These are phyloP conservation scores for Morella rubra DNA, from an alignment of 306 rosid species.

Conservation along the genomic window DNA sequence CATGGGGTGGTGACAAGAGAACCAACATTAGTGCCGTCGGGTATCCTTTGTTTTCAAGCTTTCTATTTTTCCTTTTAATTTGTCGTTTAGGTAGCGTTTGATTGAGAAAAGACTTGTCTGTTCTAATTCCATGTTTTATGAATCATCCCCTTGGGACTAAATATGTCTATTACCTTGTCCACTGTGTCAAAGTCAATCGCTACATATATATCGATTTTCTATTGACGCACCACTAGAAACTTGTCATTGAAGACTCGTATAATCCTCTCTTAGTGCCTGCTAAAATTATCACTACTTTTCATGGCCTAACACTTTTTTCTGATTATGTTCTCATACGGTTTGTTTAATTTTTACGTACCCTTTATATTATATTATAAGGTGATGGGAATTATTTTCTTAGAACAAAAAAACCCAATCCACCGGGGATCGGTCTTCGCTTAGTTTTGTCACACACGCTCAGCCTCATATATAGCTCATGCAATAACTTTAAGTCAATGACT, in stretches of 20 bases:
- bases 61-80: conserved; percentile 9
- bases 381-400: conserved; percentile 4
- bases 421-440: no score
- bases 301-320: conserved; percentile 2
- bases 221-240: conserved; percentile 18
- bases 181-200: conserved; percentile 48
- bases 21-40: conserved; percentile 33
- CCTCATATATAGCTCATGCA: no score
- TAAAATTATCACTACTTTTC: conserved; percentile 11
- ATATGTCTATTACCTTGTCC: conserved; percentile 13
- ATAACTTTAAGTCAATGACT: no score
- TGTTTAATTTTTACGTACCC: no score
- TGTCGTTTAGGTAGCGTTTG: conserved; percentile 29
- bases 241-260: conserved; percentile 41
- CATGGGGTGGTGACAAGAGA: conserved; percentile 26
- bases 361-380: not conserved
- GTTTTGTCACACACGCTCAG: no score
- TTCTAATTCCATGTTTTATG: conserved; percentile 38
- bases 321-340: not conserved
- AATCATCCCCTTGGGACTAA: conserved; percentile 33
- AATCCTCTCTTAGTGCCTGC: conserved; percentile 8
- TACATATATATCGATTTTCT: conserved; percentile 25
- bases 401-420: not conserved
- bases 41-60: conserved; percentile 31
- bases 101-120: conserved; percentile 13